A percentile compares a stretch with the other conserved stretches of the same genome.
Evolutionary conservation across 2,329 filamentous ascomycete genomes (phyloP).

Genomic region (Zalaria sp.): DNA sequence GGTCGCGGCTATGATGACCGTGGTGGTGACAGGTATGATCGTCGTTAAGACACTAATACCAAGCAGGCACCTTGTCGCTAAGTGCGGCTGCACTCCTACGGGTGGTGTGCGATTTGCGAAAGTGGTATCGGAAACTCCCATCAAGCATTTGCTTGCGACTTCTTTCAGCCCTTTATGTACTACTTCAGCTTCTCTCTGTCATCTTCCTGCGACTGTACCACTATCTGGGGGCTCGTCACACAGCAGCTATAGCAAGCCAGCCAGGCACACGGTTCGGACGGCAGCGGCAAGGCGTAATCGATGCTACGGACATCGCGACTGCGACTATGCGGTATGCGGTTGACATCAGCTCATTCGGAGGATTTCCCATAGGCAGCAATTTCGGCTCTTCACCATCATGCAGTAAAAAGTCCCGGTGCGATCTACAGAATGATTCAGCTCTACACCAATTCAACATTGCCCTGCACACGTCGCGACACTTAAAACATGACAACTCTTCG

Average conservation of each 20-base stretch:
- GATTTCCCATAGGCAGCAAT: not conserved
- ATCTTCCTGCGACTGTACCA: constrained; percentile 5
- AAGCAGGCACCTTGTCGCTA: not conserved
- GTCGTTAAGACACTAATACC: constrained; percentile 5
- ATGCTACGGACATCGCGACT: not conserved
- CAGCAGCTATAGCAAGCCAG: not conserved
- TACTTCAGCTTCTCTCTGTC: constrained; percentile 5
- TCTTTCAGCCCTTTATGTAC: constrained; percentile 5
- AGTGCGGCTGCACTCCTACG: not conserved
- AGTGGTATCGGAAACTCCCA: constrained; percentile 1
- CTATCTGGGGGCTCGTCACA: constrained; percentile 1
- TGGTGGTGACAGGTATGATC: constrained; percentile 6
- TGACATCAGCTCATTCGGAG: not conserved
- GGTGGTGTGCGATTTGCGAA: not conserved
- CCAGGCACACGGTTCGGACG: not conserved
- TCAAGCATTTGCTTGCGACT: constrained; percentile 2
- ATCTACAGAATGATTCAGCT: not conserved
- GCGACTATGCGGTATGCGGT: not conserved
- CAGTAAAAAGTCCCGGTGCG: not conserved
- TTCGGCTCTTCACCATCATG: not conserved
- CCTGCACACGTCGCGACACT: no score
- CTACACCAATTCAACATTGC: no score
- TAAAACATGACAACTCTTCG: no score
- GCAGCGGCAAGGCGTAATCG: not conserved
- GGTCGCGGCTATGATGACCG: constrained; percentile 3